Conservation (phyloP, 345 rosid genomes). For the Lumnitzera littorea region DNA sequence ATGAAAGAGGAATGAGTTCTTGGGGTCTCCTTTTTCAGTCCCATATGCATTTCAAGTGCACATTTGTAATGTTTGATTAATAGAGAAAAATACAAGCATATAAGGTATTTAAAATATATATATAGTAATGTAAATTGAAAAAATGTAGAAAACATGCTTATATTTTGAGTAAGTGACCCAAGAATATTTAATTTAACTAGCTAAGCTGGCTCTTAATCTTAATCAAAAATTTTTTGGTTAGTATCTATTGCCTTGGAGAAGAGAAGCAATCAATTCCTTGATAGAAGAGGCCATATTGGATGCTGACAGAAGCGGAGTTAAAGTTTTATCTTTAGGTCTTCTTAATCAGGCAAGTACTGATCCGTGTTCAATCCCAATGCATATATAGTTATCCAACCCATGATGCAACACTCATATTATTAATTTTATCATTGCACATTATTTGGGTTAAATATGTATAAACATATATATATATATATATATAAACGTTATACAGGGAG, state of each 20-base stretch:
- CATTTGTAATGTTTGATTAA: no score
- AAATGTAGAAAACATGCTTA: no score
- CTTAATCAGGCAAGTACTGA: slow-evolving; percentile 31
- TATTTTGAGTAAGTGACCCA: no score
- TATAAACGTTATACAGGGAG: slow-evolving; percentile 19
- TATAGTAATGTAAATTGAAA: no score
- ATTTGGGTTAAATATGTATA: background rate
- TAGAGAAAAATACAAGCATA: no score
- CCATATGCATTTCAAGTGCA: background rate
- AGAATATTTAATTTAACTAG: background rate
- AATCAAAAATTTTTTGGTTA: background rate
- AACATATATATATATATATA: no score
- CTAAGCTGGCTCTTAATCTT: background rate
- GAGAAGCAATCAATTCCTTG: slow-evolving; percentile 17
- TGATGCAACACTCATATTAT: no score
- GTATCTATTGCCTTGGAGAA: slow-evolving; percentile 17
- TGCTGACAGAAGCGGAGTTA: slow-evolving; percentile 28
- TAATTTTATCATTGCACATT: no score
- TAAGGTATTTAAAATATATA: no score
- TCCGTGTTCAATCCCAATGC: no score
- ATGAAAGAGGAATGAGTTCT: background rate
- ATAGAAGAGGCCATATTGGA: slow-evolving; percentile 36
- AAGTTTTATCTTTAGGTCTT: slow-evolving; percentile 37
- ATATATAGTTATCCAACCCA: no score
- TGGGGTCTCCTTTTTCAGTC: background rate